Percentiles rank a stretch among this genome's conserved stretches.
Evolutionary conservation across 2,329 filamentous ascomycete species (phyloP).

Genomic region (Macroventuria anomochaeta): DNA sequence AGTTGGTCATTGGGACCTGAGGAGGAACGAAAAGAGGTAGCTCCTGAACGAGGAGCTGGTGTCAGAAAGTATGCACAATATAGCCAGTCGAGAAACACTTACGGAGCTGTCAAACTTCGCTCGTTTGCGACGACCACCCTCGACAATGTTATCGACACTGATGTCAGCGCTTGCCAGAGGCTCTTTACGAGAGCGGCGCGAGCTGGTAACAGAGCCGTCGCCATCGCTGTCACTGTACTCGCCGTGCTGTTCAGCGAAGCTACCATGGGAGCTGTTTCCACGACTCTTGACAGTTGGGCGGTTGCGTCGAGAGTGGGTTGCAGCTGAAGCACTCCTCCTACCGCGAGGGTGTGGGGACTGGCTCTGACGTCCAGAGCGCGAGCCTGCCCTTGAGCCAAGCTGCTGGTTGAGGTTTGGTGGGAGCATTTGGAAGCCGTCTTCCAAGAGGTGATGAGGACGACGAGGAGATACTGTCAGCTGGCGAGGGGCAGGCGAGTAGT

Average conservation of each 20-base stretch:
- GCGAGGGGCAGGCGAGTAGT: slow-evolving; percentile 56
- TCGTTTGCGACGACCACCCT: slow-evolving; percentile 92
- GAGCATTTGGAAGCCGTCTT: slow-evolving; percentile 69
- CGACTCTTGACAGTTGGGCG: slow-evolving; percentile 72
- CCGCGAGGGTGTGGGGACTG: slow-evolving; percentile 74
- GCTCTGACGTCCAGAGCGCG: slow-evolving; percentile 75
- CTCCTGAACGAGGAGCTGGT: slow-evolving; percentile 66
- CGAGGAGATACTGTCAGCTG: slow-evolving; percentile 57
- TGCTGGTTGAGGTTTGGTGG: slow-evolving; percentile 67
- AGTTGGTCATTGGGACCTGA: slow-evolving; percentile 81
- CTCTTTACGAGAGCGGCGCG: slow-evolving; percentile 78
- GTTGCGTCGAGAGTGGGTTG: slow-evolving; percentile 65
- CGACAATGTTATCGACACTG: slow-evolving; percentile 96
- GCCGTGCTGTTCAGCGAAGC: slow-evolving; percentile 62
- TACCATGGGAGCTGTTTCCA: slow-evolving; percentile 64
- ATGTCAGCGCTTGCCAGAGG: slow-evolving; percentile 95
- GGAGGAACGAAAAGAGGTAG: slow-evolving; percentile 90
- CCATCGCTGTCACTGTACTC: slow-evolving; percentile 92
- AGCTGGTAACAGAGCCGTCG: slow-evolving; percentile 72
- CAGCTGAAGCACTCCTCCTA: slow-evolving; percentile 78
- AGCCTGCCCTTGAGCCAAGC: slow-evolving; percentile 70
- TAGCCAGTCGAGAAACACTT: slow-evolving; percentile 57
- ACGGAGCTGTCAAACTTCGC: slow-evolving; percentile 97
- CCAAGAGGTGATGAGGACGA: slow-evolving; percentile 64
- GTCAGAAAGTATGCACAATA: slow-evolving; percentile 32